These are phyloP conservation scores for Lactarius evosmus DNA, from an alignment of 768 basidiomycete genomes.

Conservation along the genomic window DNA sequence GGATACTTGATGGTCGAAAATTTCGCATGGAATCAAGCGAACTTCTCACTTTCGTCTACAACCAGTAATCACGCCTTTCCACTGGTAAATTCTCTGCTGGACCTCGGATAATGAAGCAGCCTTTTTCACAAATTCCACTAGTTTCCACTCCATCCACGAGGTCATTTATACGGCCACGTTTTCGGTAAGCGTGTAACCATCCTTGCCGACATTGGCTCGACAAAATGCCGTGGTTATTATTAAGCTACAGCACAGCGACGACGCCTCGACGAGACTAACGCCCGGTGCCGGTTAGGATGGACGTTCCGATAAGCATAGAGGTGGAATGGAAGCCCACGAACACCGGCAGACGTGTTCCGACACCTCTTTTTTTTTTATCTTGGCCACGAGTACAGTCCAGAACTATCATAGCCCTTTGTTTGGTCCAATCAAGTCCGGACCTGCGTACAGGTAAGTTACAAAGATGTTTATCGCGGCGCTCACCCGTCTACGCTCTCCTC, in stretches of 20 bases:
- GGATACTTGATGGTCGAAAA: constrained; percentile 5
- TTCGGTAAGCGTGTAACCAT: constrained; percentile 9
- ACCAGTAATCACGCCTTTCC: neutral
- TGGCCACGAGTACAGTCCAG: neutral
- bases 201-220: constrained; percentile 6
- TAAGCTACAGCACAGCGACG: neutral
- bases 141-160: constrained; percentile 6
- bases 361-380: neutral
- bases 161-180: constrained; percentile 2
- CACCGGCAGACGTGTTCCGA: neutral
- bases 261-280: neutral
- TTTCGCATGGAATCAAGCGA: constrained; percentile 10
- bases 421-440: neutral
- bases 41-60: neutral
- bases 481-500: neutral
- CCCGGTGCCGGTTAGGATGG: constrained; percentile 10
- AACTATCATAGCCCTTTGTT: neutral
- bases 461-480: constrained; percentile 1
- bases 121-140: neutral
- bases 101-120: neutral
- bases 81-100: neutral
- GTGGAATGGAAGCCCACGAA: constrained; percentile 19
- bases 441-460: constrained; percentile 7
- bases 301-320: constrained; percentile 11
- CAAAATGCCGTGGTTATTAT: constrained; percentile 3